Evolutionary conservation across 2,329 filamentous ascomycete species (phyloP).

Genomic region (Eurotiales sp.): DNA sequence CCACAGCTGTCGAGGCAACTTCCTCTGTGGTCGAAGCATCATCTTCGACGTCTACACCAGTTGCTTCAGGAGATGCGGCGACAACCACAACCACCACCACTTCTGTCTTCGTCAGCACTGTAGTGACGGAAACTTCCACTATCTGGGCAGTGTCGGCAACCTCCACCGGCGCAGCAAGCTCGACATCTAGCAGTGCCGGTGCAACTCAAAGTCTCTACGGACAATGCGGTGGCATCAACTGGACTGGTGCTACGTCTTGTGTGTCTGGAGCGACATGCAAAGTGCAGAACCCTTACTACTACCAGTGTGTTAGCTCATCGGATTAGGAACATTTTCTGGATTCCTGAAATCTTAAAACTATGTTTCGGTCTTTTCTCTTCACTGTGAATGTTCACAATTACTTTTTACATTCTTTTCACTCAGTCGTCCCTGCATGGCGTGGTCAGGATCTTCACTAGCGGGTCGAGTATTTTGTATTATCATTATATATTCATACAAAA

Average conservation of each 20-base stretch:
- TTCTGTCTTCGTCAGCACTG: not conserved
- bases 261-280: slow-evolving; percentile 26
- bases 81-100: not conserved
- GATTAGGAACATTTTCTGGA: not conserved
- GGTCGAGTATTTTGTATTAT: too few relatives aligned
- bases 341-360: not conserved
- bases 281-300: slow-evolving; percentile 27
- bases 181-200: not conserved
- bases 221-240: slow-evolving; percentile 28
- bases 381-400: not conserved
- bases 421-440: too few relatives aligned
- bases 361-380: not conserved
- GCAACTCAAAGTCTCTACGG: slow-evolving; percentile 18
- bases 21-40: not conserved
- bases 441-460: too few relatives aligned
- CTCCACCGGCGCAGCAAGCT: not conserved
- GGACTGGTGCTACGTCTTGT: slow-evolving; percentile 27
- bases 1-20: not conserved
- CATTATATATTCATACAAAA: too few relatives aligned
- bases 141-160: not conserved
- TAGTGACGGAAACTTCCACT: slow-evolving; percentile 3
- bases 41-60: not conserved
- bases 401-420: not conserved
- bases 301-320: slow-evolving; percentile 23
- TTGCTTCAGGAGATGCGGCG: too few relatives aligned